phyloP scores from a whole-genome alignment of 495 filamentous ascomycete genomes.

The Bryoglossum gracile region DNA sequence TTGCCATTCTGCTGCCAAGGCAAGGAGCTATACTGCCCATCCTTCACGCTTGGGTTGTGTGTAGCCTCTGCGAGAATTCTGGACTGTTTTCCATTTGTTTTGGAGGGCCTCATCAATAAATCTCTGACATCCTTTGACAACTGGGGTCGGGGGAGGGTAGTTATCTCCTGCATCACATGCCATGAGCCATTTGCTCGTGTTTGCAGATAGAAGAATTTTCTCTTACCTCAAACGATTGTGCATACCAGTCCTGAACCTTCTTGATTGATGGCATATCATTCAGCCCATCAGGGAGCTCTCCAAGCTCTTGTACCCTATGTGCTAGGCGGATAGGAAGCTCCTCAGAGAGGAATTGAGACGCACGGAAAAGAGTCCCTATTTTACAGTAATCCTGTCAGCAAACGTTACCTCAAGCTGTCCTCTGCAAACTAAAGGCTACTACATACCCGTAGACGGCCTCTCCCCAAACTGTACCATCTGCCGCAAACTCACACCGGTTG shows the following conservation, averaged over 20 bases:
- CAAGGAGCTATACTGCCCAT: constrained; percentile 80
- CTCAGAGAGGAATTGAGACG: constrained; percentile 96
- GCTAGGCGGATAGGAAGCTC: constrained; percentile 95
- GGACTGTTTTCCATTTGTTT: constrained; percentile 48
- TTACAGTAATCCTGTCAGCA: background rate
- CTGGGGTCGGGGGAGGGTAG: constrained; percentile 67
- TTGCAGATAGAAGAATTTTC: background rate
- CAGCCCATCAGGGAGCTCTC: constrained; percentile 88
- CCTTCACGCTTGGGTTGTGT: constrained; percentile 79
- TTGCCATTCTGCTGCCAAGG: constrained; percentile 38
- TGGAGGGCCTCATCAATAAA: constrained; percentile 66
- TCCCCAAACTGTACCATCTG: constrained; percentile 99
- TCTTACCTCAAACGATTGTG: constrained; percentile 94
- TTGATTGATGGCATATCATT: constrained; percentile 97
- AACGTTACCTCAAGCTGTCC: background rate
- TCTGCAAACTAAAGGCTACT: too few species aligned
- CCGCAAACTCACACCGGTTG: constrained; percentile 89
- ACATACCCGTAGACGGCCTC: constrained; percentile 69
- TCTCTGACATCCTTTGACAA: constrained; percentile 72
- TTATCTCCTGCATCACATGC: constrained; percentile 68
- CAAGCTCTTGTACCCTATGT: constrained; percentile 90
- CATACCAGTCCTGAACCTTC: constrained; percentile 96
- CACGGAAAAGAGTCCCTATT: constrained; percentile 87
- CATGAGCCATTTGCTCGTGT: constrained; percentile 22
- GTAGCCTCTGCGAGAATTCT: constrained; percentile 74